Evolutionary conservation across 2,329 filamentous ascomycete genomes (phyloP), one percentile per base, ranked within the genome.

Genomic region (Whalleya microplaca): DNA sequence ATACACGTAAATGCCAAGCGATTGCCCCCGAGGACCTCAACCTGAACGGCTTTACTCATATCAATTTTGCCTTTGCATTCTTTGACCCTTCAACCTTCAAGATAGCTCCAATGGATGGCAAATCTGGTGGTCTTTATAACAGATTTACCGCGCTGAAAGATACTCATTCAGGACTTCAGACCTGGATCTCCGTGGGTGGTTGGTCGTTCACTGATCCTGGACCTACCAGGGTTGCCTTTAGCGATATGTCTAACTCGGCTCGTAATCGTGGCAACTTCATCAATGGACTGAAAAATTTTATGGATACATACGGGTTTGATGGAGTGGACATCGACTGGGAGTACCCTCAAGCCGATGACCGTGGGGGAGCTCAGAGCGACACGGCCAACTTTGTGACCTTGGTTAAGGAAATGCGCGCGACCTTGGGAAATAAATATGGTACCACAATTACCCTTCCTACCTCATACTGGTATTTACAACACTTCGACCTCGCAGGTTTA

Each of bases 301-400:
- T 61, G 59, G 1, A 21, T 8, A 54, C 45, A 10, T 55, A 41
- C 20, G 55, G 55, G 3, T 61, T 61, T 9, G 52, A 58, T 29
- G 58, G 55, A 9, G 43, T 61, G 2, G 58, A 61, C 23, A 19
- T 61, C 19, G 58, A 61, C 32, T 61, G 55, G 58, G 55, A 61
- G 45, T 61, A 56, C 29, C 47, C 50, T 27, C 8, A 18, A 45
- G 43, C 46, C 2, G 41, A 47, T 27, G 23, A 27, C 23, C 23
- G 23, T 27, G 23, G 23, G 4, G 23, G 23, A 27, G 9, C 23
- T 27, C 23, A 27, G 4, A n/a, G 23, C 23, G 48, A 58, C 20
- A 8, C 44, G 1, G n/a, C 42, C 48, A 10, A 12, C n/a, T 1
- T 40, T 48, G 46, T 52, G 9, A 12, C n/a, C 1, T 40, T 48